Base-by-base conservation (phyloP, 257 asterid genomes). In the Lycium ferocissimum region DNA sequence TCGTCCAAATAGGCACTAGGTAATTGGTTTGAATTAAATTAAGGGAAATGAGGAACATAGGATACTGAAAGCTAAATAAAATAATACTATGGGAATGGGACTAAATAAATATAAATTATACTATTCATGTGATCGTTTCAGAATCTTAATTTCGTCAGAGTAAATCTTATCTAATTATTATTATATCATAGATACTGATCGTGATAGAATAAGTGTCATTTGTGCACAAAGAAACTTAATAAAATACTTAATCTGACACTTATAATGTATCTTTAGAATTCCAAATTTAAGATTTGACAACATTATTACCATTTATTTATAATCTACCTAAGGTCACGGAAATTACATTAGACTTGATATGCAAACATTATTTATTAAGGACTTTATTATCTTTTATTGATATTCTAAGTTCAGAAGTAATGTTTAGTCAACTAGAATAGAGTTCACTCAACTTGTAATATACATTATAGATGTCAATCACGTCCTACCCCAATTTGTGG, bases 81-180 rank as follows among this genome's bases (percentile, higher is more conserved):
- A 53, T 53, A 81, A 3, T 51, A 26, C 33, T 26, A 47, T n/a
- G 58, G 40, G 3, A 20, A 73, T 43, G 71, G 62, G 47, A 62
- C 22, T 82, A 91, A 76, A n/a, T 9, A 67, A 26, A 38, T 62
- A 86, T 56, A 35, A 51, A 58, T 54, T 22, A n/a, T 9, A 85
- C n/a, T 66, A 78, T 79, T 43, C 84, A 85, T 84, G 84, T 15
- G 87, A 89, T 91, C 92, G 88, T 81, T 70, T 83, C 85, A 87
- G 80, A 86, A 88, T 91, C 90, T 51, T 91, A 85, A 83, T 85
- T 80, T 87, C 82, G 84, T 92, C 84, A 47, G 22, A 58, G 83
- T 86, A 82, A 84, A 82, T 71, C 80, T 79, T 70, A 61, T 65
- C 40, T 51, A 76, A 53, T 76, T 54, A 53, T 76, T 54, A 53